Evolutionary conservation across 2,329 filamentous ascomycete species (phyloP).

Genomic region (Penicillium oxalicum): DNA sequence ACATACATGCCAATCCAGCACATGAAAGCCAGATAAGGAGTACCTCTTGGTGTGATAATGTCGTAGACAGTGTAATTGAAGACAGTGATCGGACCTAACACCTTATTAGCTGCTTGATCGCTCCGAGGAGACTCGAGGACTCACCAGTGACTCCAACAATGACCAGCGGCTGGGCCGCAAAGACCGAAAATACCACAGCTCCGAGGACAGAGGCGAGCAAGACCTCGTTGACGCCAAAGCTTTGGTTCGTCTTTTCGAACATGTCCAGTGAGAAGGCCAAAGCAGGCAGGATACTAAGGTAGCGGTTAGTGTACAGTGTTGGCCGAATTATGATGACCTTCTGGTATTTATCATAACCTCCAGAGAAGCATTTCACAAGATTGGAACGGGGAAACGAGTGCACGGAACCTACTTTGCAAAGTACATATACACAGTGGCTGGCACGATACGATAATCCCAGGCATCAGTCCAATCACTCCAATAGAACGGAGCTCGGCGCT

Average conservation of each 20-base stretch:
- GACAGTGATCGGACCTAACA: constrained; percentile 72
- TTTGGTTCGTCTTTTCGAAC: constrained; percentile 79
- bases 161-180: constrained; percentile 77
- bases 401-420: constrained; percentile 69
- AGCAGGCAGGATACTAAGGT: constrained; percentile 69
- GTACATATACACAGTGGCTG: constrained; percentile 88
- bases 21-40: constrained; percentile 85
- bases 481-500: constrained; percentile 69
- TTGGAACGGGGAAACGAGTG: neutral
- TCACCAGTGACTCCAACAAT: constrained; percentile 81
- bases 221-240: constrained; percentile 87
- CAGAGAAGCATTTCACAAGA: no score
- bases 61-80: constrained; percentile 94
- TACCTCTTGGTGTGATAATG: constrained; percentile 70
- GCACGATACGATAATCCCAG: constrained; percentile 84
- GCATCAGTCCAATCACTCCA: constrained; percentile 78
- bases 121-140: constrained; percentile 1
- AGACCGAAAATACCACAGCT: constrained; percentile 70
- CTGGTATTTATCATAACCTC: no score
- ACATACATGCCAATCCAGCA: constrained; percentile 75
- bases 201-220: constrained; percentile 79
- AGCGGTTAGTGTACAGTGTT: constrained; percentile 4
- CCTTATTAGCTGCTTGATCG: constrained; percentile 8
- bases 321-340: no score
- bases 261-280: constrained; percentile 88